Evolutionary conservation across 2,329 filamentous ascomycete genomes (phyloP), one percentile per base, ranked within the genome.

Genomic region (Chaetomiaceae sp.): DNA sequence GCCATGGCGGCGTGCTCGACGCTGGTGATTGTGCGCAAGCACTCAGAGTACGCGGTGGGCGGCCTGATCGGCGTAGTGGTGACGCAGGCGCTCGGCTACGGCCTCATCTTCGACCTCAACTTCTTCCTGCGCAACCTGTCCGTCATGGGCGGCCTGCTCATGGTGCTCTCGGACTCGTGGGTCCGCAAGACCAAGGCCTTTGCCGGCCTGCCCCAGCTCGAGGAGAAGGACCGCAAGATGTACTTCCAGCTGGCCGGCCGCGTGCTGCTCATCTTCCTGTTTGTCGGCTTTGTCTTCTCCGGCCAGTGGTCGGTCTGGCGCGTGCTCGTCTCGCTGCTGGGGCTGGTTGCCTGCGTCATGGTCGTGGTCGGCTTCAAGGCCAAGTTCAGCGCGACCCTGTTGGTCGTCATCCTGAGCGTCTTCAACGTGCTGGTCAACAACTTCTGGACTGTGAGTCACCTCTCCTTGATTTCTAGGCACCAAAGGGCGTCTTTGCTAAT

Each of bases 141-240:
- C 56, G 93, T 98, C 61, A 91, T 97, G 74, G 93, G 93, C 59
- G 93, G 93, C 50, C 79, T 98, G 36, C 78, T 98, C 60, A 97
- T 98, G 93, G 93, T 98, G 17, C 78, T 98, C 38, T 96, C 90
- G 33, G 93, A 98, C 72, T 95, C 88, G 48, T 97, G 91, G 89
- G 89, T 96, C 55, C 86, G 90, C 71, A 97, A 97, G 81, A 87
- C 83, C 67, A 95, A 96, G 73, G 91, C 90, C 3, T 95, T 95
- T 53, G 93, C 93, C 38, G 93, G 93, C 38, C 78, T 98, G 43
- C 93, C 93, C 39, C 81, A 88, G 68, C 79, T 98, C 43, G 93
- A 97, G 65, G 93, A 98, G 76, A 97, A 97, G 81, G 93, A 98
- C 68, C 87, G 90, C 71, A 98, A 97, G 79, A 97, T 97, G 91